phyloP scores from a whole-genome alignment of 805 yeast species.

The Saccharomycopsis synnaedendra region DNA sequence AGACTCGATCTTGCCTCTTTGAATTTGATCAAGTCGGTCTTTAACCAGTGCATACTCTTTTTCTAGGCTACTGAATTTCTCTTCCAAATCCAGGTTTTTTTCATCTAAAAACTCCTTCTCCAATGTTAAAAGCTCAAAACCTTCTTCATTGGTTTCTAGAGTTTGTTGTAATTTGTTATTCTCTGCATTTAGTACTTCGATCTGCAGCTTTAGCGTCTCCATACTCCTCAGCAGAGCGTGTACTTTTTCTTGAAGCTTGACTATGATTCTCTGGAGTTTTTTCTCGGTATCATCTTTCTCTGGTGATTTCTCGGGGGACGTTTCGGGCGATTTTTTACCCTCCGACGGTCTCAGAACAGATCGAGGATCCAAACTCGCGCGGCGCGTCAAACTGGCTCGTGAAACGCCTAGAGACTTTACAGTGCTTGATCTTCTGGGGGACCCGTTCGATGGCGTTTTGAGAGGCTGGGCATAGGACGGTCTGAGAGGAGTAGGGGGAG shows the following conservation, averaged over 20 bases:
- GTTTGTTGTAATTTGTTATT: conserved; percentile 18
- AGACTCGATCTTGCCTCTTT: conserved; percentile 14
- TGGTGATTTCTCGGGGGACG: neutral
- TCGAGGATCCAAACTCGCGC: too few relatives aligned
- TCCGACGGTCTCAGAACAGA: too few relatives aligned
- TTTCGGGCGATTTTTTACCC: too few relatives aligned
- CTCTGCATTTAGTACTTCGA: conserved; percentile 21
- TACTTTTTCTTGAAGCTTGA: conserved; percentile 36
- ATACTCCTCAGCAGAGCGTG: conserved; percentile 24
- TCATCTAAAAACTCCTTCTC: conserved; percentile 35
- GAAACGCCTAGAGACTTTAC: too few relatives aligned
- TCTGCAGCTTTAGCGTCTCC: conserved; percentile 19
- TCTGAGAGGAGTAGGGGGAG: too few relatives aligned
- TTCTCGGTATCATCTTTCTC: neutral
- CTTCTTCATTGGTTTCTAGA: conserved; percentile 20
- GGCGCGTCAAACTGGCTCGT: too few relatives aligned
- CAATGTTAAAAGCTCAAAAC: conserved; percentile 24
- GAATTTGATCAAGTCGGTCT: conserved; percentile 21
- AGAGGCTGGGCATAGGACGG: too few relatives aligned
- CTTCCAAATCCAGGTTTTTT: conserved; percentile 23
- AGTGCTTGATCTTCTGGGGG: too few relatives aligned
- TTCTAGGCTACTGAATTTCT: conserved; percentile 22
- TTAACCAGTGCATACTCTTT: conserved; percentile 23
- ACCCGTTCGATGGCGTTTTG: too few relatives aligned
- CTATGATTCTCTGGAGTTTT: conserved; percentile 24